Conservation (phyloP, 2,329 filamentous ascomycete genomes). For the Cladophialophora immunda region DNA sequence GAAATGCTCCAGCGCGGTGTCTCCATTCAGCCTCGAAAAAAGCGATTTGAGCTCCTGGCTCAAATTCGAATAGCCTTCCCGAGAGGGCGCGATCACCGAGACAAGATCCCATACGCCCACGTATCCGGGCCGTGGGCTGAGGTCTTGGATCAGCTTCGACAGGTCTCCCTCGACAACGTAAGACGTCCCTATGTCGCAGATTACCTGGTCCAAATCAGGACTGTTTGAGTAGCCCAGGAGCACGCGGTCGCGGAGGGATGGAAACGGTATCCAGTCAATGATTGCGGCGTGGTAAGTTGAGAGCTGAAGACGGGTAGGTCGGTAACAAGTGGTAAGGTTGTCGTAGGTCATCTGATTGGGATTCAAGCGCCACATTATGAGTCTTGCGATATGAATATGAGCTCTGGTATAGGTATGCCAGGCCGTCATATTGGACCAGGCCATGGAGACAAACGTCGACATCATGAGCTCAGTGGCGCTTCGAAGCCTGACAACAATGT, state of each 20-base stretch:
- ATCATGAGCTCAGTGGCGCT: conserved; percentile 15
- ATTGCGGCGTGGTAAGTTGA: conserved; percentile 10
- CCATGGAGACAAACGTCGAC: conserved; percentile 6
- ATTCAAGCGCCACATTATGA: conserved; percentile 6
- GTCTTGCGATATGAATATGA: background rate
- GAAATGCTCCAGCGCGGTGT: background rate
- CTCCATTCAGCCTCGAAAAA: background rate
- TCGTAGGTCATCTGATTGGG: background rate
- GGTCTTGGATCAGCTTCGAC: conserved; percentile 11
- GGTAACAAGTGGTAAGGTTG: background rate
- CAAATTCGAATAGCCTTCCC: background rate
- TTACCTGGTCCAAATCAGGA: conserved; percentile 10
- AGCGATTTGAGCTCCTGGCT: background rate
- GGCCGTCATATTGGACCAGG: conserved; percentile 1
- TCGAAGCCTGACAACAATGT: too few relatives aligned
- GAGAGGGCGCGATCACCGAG: background rate
- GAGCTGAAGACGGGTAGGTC: conserved; percentile 13
- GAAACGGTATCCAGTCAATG: conserved; percentile 23
- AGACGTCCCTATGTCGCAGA: conserved; percentile 10
- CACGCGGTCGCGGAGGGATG: conserved; percentile 19
- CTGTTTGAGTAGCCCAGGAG: conserved; percentile 17
- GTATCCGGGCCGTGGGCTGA: conserved; percentile 5
- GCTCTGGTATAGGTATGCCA: conserved; percentile 13
- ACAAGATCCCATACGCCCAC: conserved; percentile 21
- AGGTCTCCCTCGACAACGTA: conserved; percentile 21